Conservation (phyloP, 1,139 yeast species). For the Blastobotrys ciferrii region DNA sequence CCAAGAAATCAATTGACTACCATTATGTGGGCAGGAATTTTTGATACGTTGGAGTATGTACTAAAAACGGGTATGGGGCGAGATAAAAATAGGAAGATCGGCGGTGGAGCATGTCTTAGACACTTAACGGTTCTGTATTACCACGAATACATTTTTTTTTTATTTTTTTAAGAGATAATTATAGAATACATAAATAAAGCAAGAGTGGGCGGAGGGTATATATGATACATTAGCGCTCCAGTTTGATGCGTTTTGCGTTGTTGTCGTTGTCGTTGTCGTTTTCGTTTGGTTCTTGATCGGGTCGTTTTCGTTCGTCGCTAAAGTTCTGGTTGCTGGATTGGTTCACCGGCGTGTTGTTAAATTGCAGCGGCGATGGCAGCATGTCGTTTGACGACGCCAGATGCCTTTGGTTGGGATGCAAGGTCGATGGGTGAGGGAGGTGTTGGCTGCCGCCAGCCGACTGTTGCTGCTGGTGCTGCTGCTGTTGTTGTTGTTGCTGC, state of each 20-base stretch:
- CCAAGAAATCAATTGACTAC: too few relatives aligned
- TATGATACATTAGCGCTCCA: neutral
- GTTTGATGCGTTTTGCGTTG: neutral
- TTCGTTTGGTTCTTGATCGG: neutral
- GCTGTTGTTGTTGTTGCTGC: constrained; percentile 7
- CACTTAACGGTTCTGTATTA: too few relatives aligned
- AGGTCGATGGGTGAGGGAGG: neutral
- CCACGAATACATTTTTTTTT: too few relatives aligned
- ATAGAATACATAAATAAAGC: neutral
- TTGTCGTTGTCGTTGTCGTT: neutral
- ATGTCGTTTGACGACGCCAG: constrained; percentile 23
- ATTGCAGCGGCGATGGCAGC: constrained; percentile 37
- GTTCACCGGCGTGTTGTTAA: constrained; percentile 17
- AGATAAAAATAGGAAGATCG: too few relatives aligned
- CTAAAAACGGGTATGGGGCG: too few relatives aligned
- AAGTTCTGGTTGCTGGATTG: neutral
- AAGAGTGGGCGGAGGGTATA: neutral
- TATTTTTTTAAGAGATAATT: too few relatives aligned
- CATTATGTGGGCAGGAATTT: too few relatives aligned
- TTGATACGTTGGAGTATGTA: too few relatives aligned
- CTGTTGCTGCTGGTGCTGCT: constrained; percentile 2
- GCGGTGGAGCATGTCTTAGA: too few relatives aligned
- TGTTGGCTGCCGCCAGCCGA: neutral
- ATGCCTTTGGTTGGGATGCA: constrained; percentile 1
- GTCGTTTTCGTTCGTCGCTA: neutral